Conservation (phyloP, 257 asterid species). For the Gentiana macrophylla region DNA sequence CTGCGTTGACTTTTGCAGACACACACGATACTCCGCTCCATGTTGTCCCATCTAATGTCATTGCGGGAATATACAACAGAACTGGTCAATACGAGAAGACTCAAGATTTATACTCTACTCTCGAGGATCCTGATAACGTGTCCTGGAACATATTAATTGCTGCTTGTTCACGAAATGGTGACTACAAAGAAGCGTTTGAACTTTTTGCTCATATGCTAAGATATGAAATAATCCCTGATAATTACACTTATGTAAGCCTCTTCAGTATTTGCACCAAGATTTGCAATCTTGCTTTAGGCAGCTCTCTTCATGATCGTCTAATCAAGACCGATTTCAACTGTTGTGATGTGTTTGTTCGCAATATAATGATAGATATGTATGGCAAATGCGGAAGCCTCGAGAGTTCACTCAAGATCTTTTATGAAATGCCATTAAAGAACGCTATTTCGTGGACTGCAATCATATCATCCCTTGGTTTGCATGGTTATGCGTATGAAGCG, state of each 20-base stretch:
- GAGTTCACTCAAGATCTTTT: constrained; percentile 26
- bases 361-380: constrained; percentile 36
- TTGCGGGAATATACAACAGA: constrained; percentile 63
- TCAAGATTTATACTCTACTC: constrained; percentile 53
- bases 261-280: constrained; percentile 39
- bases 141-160: constrained; percentile 39
- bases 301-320: constrained; percentile 38
- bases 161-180: constrained; percentile 25
- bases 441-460: constrained; percentile 46
- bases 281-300: constrained; percentile 21
- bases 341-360: constrained; percentile 39
- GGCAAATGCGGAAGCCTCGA: constrained; percentile 45
- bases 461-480: constrained; percentile 40
- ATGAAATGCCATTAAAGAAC: constrained; percentile 17
- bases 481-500: constrained; percentile 29
- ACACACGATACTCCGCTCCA: constrained; percentile 18
- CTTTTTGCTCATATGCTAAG: constrained; percentile 30
- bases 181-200: constrained; percentile 30
- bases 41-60: constrained; percentile 39
- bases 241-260: constrained; percentile 37
- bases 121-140: constrained; percentile 48
- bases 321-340: constrained; percentile 36
- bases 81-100: constrained; percentile 53
- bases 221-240: constrained; percentile 21
- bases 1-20: constrained; percentile 42